Evolutionary conservation across 305 asterid species (phyloP).

Genomic region (Fraxinus ornus): DNA sequence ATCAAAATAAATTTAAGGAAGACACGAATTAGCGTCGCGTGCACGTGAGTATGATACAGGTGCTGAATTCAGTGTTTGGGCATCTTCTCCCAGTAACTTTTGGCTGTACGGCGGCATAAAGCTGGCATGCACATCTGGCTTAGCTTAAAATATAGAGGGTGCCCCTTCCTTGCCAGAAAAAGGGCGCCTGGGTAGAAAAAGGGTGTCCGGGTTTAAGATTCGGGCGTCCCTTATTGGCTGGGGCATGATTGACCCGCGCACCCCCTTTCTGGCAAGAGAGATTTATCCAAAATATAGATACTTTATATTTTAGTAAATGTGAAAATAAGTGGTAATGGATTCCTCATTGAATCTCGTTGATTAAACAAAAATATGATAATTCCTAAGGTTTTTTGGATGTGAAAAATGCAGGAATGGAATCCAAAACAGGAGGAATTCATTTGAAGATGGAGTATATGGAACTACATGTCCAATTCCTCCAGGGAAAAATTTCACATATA

Average conservation of each 20-base stretch:
- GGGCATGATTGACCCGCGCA: no score
- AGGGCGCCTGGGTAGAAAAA: no score
- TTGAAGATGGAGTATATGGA: slow-evolving; percentile 82
- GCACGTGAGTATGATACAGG: neutral
- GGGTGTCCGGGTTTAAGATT: no score
- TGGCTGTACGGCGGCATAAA: neutral
- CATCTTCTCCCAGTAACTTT: neutral
- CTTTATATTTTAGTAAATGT: no score
- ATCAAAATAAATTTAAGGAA: neutral
- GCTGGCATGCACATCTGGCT: neutral
- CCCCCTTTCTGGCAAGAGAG: no score
- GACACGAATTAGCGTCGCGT: neutral
- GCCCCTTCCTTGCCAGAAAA: no score
- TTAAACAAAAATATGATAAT: neutral
- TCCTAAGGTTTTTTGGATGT: neutral
- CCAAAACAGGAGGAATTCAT: slow-evolving; percentile 84
- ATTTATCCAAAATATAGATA: neutral
- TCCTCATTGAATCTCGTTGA: neutral
- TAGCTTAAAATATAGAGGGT: neutral
- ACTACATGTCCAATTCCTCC: slow-evolving; percentile 97
- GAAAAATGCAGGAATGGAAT: slow-evolving; percentile 62
- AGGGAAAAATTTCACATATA: slow-evolving; percentile 77
- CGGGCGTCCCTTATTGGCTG: no score
- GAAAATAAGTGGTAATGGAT: neutral
- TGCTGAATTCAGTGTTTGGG: neutral